phyloP scores from a whole-genome alignment of 176 grass and related monocot species.

The Juncus effusus region DNA sequence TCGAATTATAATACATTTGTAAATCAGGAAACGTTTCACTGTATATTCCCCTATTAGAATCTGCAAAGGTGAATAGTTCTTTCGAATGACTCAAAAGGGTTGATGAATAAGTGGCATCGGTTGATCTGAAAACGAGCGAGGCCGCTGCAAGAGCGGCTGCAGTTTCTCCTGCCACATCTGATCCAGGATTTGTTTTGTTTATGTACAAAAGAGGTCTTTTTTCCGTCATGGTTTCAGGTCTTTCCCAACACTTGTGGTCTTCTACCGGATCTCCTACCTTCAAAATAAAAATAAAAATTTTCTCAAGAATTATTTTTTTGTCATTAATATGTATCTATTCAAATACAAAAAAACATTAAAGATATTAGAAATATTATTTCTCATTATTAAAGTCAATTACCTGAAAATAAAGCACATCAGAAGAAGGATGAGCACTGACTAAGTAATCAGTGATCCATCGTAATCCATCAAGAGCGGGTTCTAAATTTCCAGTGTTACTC shows the following conservation, averaged over 20 bases:
- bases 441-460: slow-evolving; percentile 86
- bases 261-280: slow-evolving; percentile 92
- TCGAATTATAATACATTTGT: slow-evolving; percentile 68
- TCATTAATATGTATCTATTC: background rate
- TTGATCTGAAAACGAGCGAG: slow-evolving; percentile 86
- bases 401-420: slow-evolving; percentile 87
- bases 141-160: slow-evolving; percentile 90
- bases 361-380: slow-evolving; percentile 4
- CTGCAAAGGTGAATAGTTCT: slow-evolving; percentile 62
- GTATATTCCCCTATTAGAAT: slow-evolving; percentile 46
- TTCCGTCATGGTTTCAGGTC: slow-evolving; percentile 85
- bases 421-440: slow-evolving; percentile 73
- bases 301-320: background rate
- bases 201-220: slow-evolving; percentile 79
- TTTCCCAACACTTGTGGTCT: slow-evolving; percentile 98
- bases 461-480: slow-evolving; percentile 55
- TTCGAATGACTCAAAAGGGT: slow-evolving; percentile 81
- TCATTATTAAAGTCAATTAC: slow-evolving; percentile 24
- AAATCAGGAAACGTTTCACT: slow-evolving; percentile 59
- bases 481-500: slow-evolving; percentile 55
- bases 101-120: slow-evolving; percentile 62
- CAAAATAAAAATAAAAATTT: slow-evolving; percentile 1
- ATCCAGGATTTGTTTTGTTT: slow-evolving; percentile 66
- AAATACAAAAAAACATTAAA: too few species aligned
- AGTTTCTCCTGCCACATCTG: slow-evolving; percentile 84